Evolutionary conservation across 2,329 filamentous ascomycete genomes (phyloP), one percentile per base, ranked within the genome.

Genomic region (Sporothrix brunneoviolacea): DNA sequence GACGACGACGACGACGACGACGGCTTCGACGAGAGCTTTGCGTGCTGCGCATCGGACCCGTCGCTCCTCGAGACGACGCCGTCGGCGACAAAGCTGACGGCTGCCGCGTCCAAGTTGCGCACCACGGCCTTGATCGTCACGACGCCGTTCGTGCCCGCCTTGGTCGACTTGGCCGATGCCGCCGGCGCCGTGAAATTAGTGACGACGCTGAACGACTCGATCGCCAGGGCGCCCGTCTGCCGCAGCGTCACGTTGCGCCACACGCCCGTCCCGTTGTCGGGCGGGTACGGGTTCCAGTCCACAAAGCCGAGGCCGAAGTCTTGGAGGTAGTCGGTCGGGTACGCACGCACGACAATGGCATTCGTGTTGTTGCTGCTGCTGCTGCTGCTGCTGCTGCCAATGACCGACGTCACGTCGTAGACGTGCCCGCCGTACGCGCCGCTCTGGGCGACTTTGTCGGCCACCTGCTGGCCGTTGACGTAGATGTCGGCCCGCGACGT

Each of bases 251-350:
- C 67, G 37, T 82, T 67, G 5, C 81, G 70, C 81, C 81, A 84
- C 8, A 84, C 67, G 0, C 80, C 80, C 0, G 79, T 82, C 3
- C 80, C 80, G 41, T 83, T 82, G 59, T 84, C 80, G 0, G 77
- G 72, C 0, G 80, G 77, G 48, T 75, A 74, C 0, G 78, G 78
- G 49, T 82, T 82, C 79, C 80, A 83, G 57, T 83, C 79, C 0
- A 79, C 73, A 50, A 80, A 83, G 0, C 77, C 77, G 9, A 81
- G 63, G 0, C 74, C 79, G 47, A 84, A 73, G 53, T 84, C 79
- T 21, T 74, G 70, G 15, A 76, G 69, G 59, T 82, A 83, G 54
- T 80, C 68, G 0, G 80, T 82, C 0, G 80, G 79, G 55, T 82
- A 72, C 0, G 72, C 75, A 35, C 69, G 68, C 16, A 83, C 70